Conservation (phyloP, 73 alveolate species). For the Paramecium sexaurelia region DNA sequence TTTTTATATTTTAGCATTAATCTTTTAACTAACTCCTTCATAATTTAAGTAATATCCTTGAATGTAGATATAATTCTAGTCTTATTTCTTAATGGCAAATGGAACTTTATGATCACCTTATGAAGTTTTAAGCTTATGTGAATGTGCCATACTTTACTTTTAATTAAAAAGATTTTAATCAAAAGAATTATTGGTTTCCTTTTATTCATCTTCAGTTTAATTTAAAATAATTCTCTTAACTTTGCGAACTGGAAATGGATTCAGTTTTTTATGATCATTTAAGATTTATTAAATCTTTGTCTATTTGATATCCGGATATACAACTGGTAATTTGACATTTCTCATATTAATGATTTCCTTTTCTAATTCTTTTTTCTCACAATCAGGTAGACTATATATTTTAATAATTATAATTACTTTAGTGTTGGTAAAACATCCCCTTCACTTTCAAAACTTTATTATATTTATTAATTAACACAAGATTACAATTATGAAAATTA, state of each 20-base stretch:
- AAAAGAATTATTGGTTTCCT: background rate
- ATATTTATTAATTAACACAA: background rate
- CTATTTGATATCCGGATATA: background rate
- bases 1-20: background rate
- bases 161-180: background rate
- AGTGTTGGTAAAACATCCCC: background rate
- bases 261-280: background rate
- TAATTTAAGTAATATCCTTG: slow-evolving; percentile 10
- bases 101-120: background rate
- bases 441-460: background rate
- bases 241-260: background rate
- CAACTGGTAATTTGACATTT: background rate
- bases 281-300: background rate
- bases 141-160: background rate
- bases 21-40: background rate
- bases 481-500: background rate
- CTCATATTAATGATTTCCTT: background rate
- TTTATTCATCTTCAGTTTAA: background rate
- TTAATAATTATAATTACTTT: background rate
- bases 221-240: background rate
- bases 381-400: background rate
- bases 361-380: background rate
- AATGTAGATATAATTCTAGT: background rate
- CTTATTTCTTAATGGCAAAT: background rate
- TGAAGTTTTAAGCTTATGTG: background rate